phyloP scores from a whole-genome alignment of 192 early-diverging fungal genomes.

The Coemansia sp. region DNA sequence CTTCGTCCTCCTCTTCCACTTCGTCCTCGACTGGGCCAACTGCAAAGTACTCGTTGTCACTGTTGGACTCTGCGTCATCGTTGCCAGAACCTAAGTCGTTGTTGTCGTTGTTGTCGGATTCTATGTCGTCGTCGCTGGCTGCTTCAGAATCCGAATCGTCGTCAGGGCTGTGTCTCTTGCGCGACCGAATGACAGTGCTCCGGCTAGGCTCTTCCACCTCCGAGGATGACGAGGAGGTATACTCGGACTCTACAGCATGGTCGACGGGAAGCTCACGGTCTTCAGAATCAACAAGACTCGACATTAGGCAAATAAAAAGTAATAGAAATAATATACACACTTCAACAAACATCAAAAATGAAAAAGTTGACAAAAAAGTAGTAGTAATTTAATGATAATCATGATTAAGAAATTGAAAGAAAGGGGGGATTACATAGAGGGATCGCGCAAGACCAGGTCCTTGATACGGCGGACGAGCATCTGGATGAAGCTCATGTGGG shows the following conservation, averaged over 20 bases:
- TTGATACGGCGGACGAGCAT: slow-evolving; percentile 50
- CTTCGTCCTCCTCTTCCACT: not conserved
- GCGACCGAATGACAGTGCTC: slow-evolving; percentile 1
- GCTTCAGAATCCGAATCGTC: slow-evolving; percentile 1
- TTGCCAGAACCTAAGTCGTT: not conserved
- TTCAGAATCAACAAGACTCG: not conserved
- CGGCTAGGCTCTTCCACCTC: slow-evolving; percentile 12
- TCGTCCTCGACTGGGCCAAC: slow-evolving; percentile 27
- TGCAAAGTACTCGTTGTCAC: slow-evolving; percentile 28
- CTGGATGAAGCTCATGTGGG: slow-evolving; percentile 48
- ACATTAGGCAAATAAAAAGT: not conserved
- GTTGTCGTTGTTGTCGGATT: slow-evolving; percentile 1
- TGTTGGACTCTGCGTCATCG: not conserved
- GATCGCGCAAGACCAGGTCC: slow-evolving; percentile 47
- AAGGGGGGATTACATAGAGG: slow-evolving; percentile 8
- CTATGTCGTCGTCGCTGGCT: not conserved
- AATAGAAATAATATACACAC: not conserved
- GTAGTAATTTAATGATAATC: not conserved
- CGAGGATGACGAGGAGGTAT: too few relatives aligned
- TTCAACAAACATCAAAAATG: not conserved
- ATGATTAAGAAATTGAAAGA: slow-evolving; percentile 4
- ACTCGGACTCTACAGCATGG: not conserved
- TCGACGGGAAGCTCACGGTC: not conserved
- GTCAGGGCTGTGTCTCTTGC: slow-evolving; percentile 5
- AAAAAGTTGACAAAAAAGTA: not conserved